Evolutionary conservation across 2,329 filamentous ascomycete genomes (phyloP).

Genomic region (Bipolaris oryzae): DNA sequence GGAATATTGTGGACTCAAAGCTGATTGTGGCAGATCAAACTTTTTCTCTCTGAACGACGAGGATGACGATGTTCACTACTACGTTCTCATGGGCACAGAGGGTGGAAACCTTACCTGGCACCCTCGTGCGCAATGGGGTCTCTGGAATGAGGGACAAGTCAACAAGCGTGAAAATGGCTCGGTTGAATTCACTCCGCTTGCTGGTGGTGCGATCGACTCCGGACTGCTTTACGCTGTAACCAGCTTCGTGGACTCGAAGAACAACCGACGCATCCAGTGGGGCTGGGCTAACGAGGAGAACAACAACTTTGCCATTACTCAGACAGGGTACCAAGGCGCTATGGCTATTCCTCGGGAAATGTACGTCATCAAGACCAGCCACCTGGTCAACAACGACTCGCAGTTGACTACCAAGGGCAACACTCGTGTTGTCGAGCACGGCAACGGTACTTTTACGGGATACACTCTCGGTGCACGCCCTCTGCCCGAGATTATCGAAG

Average conservation of each 20-base stretch:
- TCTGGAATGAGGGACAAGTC: slow-evolving; percentile 55
- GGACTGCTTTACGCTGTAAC: slow-evolving; percentile 54
- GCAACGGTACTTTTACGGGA: slow-evolving; percentile 51
- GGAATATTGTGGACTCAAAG: background rate
- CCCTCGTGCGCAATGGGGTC: slow-evolving; percentile 50
- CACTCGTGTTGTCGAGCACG: slow-evolving; percentile 42
- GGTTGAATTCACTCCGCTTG: slow-evolving; percentile 52
- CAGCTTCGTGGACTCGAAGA: slow-evolving; percentile 57
- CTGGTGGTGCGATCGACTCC: slow-evolving; percentile 54
- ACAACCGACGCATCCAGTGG: slow-evolving; percentile 56
- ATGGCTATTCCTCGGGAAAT: slow-evolving; percentile 54
- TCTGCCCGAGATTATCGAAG: slow-evolving; percentile 52
- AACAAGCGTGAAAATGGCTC: slow-evolving; percentile 53
- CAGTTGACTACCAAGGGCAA: slow-evolving; percentile 44
- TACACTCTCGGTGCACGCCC: slow-evolving; percentile 54
- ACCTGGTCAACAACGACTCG: slow-evolving; percentile 47
- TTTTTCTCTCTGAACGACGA: slow-evolving; percentile 55
- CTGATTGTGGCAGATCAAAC: slow-evolving; percentile 43
- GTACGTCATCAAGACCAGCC: slow-evolving; percentile 53
- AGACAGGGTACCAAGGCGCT: slow-evolving; percentile 54
- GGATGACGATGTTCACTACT: slow-evolving; percentile 54
- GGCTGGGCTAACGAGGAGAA: slow-evolving; percentile 56
- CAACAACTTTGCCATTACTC: slow-evolving; percentile 49
- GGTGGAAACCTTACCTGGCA: slow-evolving; percentile 54
- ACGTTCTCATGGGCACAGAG: slow-evolving; percentile 52